Percentiles rank a stretch among this genome's conserved stretches.
phyloP scores from a whole-genome alignment of 495 filamentous ascomycete genomes.

The Aspergillus carlsbadensis region DNA sequence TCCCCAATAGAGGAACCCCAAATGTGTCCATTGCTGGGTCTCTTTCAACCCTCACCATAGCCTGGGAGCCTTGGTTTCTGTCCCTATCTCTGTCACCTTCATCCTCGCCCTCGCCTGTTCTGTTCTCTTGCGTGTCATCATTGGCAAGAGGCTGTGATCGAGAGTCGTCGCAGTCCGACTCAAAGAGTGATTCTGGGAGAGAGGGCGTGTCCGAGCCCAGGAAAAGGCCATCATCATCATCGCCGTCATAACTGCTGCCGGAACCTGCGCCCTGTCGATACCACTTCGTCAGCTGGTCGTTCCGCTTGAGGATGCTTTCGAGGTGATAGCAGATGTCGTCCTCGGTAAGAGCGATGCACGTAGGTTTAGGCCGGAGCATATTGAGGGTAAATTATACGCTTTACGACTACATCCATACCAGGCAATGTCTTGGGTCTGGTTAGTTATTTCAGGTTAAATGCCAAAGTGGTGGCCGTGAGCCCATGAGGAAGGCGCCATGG shows the following conservation, averaged over 20 bases:
- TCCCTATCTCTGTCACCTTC: background rate
- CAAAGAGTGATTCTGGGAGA: slow-evolving; percentile 1
- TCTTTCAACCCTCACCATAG: background rate
- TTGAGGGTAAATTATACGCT: slow-evolving; percentile 2
- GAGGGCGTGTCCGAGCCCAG: slow-evolving; percentile 12
- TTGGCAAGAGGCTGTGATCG: background rate
- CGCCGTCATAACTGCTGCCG: slow-evolving; percentile 11
- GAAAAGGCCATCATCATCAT: slow-evolving; percentile 8
- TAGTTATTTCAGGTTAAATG: no score
- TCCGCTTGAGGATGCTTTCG: slow-evolving; percentile 19
- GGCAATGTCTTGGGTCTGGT: no score
- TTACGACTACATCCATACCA: background rate
- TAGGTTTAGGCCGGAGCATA: slow-evolving; percentile 58
- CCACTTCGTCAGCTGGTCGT: slow-evolving; percentile 17
- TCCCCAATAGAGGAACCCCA: background rate
- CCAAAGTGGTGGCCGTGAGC: no score
- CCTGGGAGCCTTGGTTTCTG: background rate
- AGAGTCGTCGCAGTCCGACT: slow-evolving; percentile 4
- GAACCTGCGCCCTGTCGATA: slow-evolving; percentile 23
- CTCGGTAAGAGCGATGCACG: slow-evolving; percentile 51
- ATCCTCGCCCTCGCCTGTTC: background rate
- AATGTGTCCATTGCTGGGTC: background rate
- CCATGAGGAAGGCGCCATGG: background rate
- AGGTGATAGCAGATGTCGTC: slow-evolving; percentile 47
- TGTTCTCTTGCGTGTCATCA: background rate